Conservation (phyloP, 148 eudicot species). For the Euryodendron excelsum region DNA sequence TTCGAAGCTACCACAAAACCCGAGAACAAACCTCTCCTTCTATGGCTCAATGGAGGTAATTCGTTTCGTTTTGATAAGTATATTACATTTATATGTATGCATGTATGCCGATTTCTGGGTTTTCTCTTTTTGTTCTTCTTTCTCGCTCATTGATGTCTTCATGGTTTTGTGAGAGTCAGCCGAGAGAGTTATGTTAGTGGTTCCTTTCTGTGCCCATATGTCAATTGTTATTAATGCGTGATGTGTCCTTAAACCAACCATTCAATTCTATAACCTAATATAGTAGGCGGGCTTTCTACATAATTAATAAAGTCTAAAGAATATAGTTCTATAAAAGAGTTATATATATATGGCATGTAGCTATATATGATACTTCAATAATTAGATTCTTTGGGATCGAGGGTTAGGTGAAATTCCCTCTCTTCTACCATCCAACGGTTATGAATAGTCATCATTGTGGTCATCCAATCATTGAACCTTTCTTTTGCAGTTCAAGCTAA, state of each 20-base stretch:
- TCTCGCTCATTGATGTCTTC: neutral
- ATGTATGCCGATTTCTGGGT: no score
- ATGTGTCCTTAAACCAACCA: no score
- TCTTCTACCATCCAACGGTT: neutral
- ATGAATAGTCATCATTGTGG: neutral
- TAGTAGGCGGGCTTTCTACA: no score
- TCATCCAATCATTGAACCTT: neutral
- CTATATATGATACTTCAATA: neutral
- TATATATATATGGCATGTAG: neutral
- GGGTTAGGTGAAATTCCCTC: neutral
- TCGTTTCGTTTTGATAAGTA: neutral
- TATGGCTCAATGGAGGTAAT: constrained; percentile 97
- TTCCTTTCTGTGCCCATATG: neutral
- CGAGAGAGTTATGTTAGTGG: neutral
- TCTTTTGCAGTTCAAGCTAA: neutral
- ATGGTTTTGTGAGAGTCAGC: no score
- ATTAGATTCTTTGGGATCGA: neutral
- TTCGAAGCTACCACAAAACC: constrained; percentile 64
- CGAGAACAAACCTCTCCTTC: constrained; percentile 57
- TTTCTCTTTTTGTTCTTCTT: no score
- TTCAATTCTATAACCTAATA: no score
- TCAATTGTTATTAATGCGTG: neutral
- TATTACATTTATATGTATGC: neutral
- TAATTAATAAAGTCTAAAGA: no score
- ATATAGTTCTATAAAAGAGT: neutral